phyloP scores from a whole-genome alignment of 148 eudicot genomes.

The Diospyros lotus region DNA sequence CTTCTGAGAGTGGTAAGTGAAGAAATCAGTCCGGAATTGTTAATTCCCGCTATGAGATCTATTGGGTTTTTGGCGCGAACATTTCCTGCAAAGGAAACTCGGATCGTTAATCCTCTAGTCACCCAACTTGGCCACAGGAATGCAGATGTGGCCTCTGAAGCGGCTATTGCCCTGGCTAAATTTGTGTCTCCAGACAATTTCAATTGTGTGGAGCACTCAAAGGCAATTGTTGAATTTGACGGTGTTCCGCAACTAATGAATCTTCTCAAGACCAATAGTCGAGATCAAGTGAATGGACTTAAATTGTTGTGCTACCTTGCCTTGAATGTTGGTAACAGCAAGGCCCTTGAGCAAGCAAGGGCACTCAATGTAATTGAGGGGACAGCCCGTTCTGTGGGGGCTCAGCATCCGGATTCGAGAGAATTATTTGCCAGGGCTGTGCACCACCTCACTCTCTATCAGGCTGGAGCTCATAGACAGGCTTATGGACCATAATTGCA shows the following conservation, averaged over 20 bases:
- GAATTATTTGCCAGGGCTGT: constrained; percentile 51
- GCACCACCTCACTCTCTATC: constrained; percentile 58
- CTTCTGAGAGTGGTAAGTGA: constrained; percentile 57
- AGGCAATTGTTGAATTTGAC: constrained; percentile 52
- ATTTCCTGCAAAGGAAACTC: constrained; percentile 67
- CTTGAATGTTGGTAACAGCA: constrained; percentile 59
- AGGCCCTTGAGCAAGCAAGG: constrained; percentile 58
- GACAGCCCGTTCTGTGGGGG: constrained; percentile 41
- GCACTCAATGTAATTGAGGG: constrained; percentile 56
- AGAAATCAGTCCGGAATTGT: constrained; percentile 30
- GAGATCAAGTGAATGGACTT: constrained; percentile 40
- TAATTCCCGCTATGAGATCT: constrained; percentile 51
- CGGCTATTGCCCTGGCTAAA: constrained; percentile 58
- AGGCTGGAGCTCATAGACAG: constrained; percentile 47
- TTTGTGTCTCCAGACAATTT: constrained; percentile 56
- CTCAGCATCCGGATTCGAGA: constrained; percentile 47
- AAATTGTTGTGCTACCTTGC: constrained; percentile 62
- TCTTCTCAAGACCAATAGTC: constrained; percentile 41
- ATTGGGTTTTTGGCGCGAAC: constrained; percentile 68
- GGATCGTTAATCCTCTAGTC: constrained; percentile 53
- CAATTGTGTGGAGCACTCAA: constrained; percentile 57
- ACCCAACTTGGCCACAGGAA: constrained; percentile 44
- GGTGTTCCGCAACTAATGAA: constrained; percentile 63
- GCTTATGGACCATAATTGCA: constrained; percentile 22
- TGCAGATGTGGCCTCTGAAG: constrained; percentile 49